Percentiles rank a stretch among this genome's conserved stretches.
These are phyloP conservation scores for Paecilomyces formosus DNA, from an alignment of 2,329 filamentous ascomycete genomes.

Conservation along the genomic window DNA sequence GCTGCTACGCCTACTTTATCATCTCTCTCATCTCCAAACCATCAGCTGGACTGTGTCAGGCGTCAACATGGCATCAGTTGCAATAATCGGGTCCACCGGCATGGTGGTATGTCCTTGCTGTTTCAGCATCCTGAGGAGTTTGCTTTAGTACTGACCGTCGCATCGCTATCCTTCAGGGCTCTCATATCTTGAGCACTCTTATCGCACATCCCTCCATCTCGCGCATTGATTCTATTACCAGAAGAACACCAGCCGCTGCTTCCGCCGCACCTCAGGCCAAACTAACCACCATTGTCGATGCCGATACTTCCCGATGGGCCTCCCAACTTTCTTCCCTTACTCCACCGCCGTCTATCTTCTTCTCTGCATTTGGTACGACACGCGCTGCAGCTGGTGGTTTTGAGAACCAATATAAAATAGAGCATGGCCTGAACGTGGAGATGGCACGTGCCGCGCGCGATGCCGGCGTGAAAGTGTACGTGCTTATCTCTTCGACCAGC, in stretches of 20 bases:
- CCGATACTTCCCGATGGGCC: constrained; percentile 64
- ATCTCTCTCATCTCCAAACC: background rate
- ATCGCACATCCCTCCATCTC: constrained; percentile 30
- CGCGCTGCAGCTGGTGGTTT: constrained; percentile 65
- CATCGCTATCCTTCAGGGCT: constrained; percentile 49
- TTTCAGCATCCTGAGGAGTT: background rate
- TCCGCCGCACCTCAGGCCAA: constrained; percentile 50
- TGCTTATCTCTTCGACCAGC: constrained; percentile 60
- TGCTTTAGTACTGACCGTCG: constrained; percentile 3
- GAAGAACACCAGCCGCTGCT: constrained; percentile 30
- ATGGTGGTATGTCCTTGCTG: constrained; percentile 37
- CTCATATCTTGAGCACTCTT: constrained; percentile 59
- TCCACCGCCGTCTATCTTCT: constrained; percentile 56
- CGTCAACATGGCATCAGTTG: constrained; percentile 36
- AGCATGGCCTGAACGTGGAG: constrained; percentile 77
- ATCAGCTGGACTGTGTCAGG: background rate
- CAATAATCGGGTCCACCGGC: constrained; percentile 41
- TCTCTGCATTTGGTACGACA: constrained; percentile 77
- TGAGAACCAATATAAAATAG: constrained; percentile 76
- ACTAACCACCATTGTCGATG: constrained; percentile 58
- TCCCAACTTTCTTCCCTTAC: constrained; percentile 48
- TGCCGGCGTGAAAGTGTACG: constrained; percentile 64
- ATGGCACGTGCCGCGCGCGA: constrained; percentile 68
- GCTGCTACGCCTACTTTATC: background rate
- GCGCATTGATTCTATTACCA: constrained; percentile 39